Conservation (phyloP, 1,284 basidiomycete species). For the Tilletia caries region DNA sequence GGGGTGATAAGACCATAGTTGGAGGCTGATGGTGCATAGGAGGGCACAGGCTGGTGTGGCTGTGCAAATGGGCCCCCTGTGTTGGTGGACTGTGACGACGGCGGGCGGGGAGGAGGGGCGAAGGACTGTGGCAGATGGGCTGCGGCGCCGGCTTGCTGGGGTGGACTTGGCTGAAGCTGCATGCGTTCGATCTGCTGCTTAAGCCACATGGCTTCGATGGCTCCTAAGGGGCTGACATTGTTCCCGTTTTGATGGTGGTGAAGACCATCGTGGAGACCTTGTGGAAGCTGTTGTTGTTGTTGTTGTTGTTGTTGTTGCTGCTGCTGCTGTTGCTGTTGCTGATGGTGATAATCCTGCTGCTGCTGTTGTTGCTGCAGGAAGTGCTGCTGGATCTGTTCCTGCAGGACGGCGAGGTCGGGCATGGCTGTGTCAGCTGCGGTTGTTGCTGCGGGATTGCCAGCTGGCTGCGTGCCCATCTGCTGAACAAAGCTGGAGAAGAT, state of each 20-base stretch:
- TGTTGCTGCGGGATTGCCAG: background rate
- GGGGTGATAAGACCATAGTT: conserved; percentile 47
- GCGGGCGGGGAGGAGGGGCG: background rate
- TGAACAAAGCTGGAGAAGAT: conserved; percentile 14
- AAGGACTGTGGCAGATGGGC: conserved; percentile 18
- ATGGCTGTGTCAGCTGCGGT: background rate
- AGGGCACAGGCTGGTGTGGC: conserved; percentile 17
- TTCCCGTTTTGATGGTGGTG: background rate
- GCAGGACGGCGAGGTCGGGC: background rate
- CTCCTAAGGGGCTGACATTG: conserved; percentile 26
- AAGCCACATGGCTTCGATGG: conserved; percentile 34
- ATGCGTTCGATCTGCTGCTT: conserved; percentile 39
- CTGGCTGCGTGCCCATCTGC: background rate
- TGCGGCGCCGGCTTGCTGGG: background rate
- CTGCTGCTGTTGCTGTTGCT: background rate
- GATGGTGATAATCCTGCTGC: background rate
- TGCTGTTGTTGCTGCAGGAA: conserved; percentile 11
- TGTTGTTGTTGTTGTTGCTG: background rate
- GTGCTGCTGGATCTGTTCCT: conserved; percentile 7
- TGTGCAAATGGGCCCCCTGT: conserved; percentile 14
- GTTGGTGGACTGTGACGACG: background rate
- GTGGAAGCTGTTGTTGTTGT: background rate
- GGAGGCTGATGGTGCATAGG: conserved; percentile 15
- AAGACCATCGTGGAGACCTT: background rate
- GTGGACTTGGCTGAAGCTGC: conserved; percentile 27